Percentiles rank a stretch among this genome's conserved stretches.
Conservation (phyloP, 192 early-diverging fungal species). For the Entrophospora sp. region DNA sequence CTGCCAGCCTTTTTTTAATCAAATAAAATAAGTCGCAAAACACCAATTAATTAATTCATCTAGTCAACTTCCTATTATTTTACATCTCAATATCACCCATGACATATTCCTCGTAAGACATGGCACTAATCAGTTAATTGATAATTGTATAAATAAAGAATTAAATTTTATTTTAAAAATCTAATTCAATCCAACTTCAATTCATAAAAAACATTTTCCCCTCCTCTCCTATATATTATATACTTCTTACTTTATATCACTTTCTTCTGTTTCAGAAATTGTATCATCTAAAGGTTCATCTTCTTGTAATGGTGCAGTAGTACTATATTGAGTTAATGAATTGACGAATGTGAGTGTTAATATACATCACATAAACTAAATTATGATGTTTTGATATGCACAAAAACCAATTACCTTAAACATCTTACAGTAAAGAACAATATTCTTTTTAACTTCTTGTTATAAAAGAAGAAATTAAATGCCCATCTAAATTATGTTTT, state of each 20-base stretch:
- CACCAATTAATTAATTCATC: too few species aligned
- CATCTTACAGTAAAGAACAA: conserved; percentile 88
- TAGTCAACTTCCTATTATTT: too few species aligned
- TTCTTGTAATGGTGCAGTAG: conserved; percentile 47
- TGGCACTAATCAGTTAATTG: conserved; percentile 18
- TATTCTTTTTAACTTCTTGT: conserved; percentile 82
- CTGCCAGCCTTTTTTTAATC: too few species aligned
- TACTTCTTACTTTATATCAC: conserved; percentile 19
- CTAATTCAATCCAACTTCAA: conserved; percentile 6
- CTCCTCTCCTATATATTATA: too few species aligned
- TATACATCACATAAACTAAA: not conserved
- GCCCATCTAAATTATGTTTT: conserved; percentile 82
- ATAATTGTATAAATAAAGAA: conserved; percentile 3
- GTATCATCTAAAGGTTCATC: conserved; percentile 37
- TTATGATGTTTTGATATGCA: not conserved
- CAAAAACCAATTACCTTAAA: conserved; percentile 58
- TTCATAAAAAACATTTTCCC: too few species aligned
- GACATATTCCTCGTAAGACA: conserved; percentile 57
- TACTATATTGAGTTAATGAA: conserved; percentile 24
- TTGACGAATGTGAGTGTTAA: not conserved
- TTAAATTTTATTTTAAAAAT: conserved; percentile 12
- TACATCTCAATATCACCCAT: conserved; percentile 57
- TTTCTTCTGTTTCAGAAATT: conserved; percentile 12
- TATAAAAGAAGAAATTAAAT: conserved; percentile 97
- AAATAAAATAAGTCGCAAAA: too few species aligned